phyloP scores from a whole-genome alignment of 805 yeast genomes.

The Lachancea mirantina region DNA sequence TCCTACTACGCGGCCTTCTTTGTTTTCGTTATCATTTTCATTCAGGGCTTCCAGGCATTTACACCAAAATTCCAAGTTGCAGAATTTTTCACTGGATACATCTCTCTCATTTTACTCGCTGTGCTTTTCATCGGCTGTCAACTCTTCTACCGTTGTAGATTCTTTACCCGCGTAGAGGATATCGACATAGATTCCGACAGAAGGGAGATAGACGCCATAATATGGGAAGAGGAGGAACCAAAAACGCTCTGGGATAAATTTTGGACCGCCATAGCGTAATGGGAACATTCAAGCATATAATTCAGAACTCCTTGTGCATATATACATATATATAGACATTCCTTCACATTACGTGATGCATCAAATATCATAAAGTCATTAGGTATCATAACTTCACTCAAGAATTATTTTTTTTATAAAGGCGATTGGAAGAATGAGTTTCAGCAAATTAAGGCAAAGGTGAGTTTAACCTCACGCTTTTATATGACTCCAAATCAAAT shows the following conservation, averaged over 20 bases:
- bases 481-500: no score
- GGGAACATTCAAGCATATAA: neutral
- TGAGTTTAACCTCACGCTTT: no score
- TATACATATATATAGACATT: neutral
- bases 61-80: conserved; percentile 44
- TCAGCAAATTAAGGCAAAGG: no score
- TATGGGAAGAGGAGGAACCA: conserved; percentile 48
- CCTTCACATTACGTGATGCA: no score
- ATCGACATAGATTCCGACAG: conserved; percentile 61
- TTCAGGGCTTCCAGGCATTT: conserved; percentile 65
- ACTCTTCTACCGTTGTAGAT: conserved; percentile 41
- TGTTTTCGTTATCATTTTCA: conserved; percentile 49
- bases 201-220: conserved; percentile 49
- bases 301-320: neutral
- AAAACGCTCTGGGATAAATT: conserved; percentile 47
- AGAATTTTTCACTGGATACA: conserved; percentile 57
- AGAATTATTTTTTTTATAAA: no score
- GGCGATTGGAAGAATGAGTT: no score
- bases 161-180: conserved; percentile 43
- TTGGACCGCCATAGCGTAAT: conserved; percentile 35
- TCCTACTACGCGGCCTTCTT: conserved; percentile 54
- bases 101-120: conserved; percentile 51
- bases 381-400: no score
- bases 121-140: conserved; percentile 46
- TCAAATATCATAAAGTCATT: no score